These are phyloP conservation scores for Pseudocercospora macadamiae DNA, from an alignment of 2,329 filamentous ascomycete genomes.

Conservation along the genomic window DNA sequence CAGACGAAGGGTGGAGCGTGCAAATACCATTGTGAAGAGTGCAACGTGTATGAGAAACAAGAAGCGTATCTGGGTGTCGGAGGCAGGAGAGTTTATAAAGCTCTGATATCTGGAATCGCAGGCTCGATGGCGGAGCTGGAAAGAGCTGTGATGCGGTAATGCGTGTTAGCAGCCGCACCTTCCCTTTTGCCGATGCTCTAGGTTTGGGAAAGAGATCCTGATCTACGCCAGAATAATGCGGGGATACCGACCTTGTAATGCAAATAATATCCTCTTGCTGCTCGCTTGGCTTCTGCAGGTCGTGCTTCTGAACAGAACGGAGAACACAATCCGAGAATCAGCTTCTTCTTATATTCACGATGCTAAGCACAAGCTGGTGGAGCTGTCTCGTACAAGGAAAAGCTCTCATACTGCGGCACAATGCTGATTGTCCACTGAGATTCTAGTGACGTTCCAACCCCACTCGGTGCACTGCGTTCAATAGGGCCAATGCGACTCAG, in stretches of 20 bases:
- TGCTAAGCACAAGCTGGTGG: background rate
- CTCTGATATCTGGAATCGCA: too few species aligned
- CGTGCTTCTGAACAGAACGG: background rate
- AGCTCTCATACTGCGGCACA: conserved; percentile 11
- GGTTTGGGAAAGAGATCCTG: background rate
- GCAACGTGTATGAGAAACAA: conserved; percentile 3
- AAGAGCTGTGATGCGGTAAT: conserved; percentile 13
- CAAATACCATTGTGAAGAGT: conserved; percentile 60
- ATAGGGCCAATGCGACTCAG: background rate
- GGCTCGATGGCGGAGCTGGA: background rate
- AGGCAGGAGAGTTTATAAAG: background rate
- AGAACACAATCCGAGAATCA: background rate
- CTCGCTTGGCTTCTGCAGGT: background rate
- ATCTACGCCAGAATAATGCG: background rate
- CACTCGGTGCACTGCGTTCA: conserved; percentile 1
- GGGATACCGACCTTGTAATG: background rate
- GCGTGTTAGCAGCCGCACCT: conserved; percentile 15
- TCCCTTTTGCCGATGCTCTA: conserved; percentile 7
- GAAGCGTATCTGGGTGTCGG: background rate
- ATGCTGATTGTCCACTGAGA: background rate
- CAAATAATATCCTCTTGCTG: background rate
- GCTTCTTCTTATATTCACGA: background rate
- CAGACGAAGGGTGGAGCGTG: conserved; percentile 62
- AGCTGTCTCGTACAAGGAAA: conserved; percentile 6
- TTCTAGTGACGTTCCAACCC: conserved; percentile 8